These are phyloP conservation scores for Serpula lacrymans DNA, from an alignment of 768 basidiomycete species.

Conservation along the genomic window DNA sequence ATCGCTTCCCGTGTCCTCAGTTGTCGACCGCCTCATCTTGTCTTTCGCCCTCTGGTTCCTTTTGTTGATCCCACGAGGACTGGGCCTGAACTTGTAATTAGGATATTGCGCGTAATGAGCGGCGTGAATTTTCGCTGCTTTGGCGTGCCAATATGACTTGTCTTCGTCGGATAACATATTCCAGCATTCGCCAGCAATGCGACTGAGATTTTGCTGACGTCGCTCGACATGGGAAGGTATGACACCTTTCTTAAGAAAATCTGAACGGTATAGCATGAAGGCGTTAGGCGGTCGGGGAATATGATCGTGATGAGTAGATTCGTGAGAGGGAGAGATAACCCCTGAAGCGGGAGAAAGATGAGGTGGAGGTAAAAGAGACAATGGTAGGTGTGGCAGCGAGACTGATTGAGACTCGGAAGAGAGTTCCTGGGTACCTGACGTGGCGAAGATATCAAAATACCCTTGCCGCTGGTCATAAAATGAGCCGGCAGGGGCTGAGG, in stretches of 20 bases:
- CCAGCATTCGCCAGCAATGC: constrained; percentile 55
- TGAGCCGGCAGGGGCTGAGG: constrained; percentile 9
- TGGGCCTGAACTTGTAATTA: constrained; percentile 25
- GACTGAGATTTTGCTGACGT: constrained; percentile 53
- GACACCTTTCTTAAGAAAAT: constrained; percentile 40
- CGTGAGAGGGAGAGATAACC: not conserved
- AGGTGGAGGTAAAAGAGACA: not conserved
- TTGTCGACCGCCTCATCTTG: constrained; percentile 19
- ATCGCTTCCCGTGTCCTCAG: constrained; percentile 18
- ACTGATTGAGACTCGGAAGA: not conserved
- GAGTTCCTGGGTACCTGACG: constrained; percentile 5
- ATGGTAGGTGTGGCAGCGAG: constrained; percentile 1
- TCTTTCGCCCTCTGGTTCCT: constrained; percentile 22
- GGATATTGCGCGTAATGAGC: constrained; percentile 28
- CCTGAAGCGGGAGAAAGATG: not conserved
- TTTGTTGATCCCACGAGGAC: constrained; percentile 16
- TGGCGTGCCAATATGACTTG: constrained; percentile 32
- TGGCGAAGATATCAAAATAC: too few species aligned
- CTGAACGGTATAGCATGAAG: constrained; percentile 55
- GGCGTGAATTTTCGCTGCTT: constrained; percentile 23
- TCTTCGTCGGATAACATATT: constrained; percentile 35
- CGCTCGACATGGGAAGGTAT: constrained; percentile 44
- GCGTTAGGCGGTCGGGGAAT: constrained; percentile 53
- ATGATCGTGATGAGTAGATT: constrained; percentile 24
- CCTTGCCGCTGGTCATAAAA: not conserved